These are phyloP conservation scores for Logfia minima DNA, from an alignment of 129 eudicot genomes.

Conservation along the genomic window DNA sequence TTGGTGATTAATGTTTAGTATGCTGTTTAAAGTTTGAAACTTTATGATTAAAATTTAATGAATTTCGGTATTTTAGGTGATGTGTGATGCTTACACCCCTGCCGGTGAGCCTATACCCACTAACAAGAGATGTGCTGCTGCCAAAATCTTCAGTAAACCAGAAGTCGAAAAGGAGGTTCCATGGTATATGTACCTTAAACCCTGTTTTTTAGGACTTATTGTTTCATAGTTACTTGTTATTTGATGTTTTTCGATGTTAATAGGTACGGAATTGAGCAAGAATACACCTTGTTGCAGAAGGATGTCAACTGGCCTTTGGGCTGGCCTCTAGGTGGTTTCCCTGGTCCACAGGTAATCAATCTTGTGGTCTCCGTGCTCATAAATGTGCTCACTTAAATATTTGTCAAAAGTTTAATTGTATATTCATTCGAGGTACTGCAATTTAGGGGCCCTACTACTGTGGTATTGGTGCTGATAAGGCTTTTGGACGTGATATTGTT, in stretches of 20 bases:
- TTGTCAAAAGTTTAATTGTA: background rate
- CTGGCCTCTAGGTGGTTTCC: slow-evolving; percentile 85
- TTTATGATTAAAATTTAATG: background rate
- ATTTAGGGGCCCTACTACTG: slow-evolving; percentile 90
- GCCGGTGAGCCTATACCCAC: slow-evolving; percentile 96
- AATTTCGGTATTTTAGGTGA: slow-evolving; percentile 48
- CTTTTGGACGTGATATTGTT: slow-evolving; percentile 85
- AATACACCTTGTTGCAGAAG: slow-evolving; percentile 74
- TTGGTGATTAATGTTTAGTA: background rate
- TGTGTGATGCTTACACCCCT: slow-evolving; percentile 94
- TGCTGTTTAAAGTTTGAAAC: background rate
- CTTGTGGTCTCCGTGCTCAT: background rate
- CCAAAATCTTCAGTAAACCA: slow-evolving; percentile 70
- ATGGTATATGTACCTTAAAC: slow-evolving; percentile 46
- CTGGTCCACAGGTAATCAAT: slow-evolving; percentile 75
- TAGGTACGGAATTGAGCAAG: slow-evolving; percentile 95
- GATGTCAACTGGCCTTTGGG: slow-evolving; percentile 82
- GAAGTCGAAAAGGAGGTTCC: slow-evolving; percentile 79
- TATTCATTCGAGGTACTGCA: background rate
- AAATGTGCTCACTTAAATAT: background rate
- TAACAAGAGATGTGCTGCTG: slow-evolving; percentile 73
- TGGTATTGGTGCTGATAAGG: slow-evolving; percentile 86
- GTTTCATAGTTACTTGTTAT: background rate
- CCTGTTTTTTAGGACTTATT: background rate
- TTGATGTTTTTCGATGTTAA: slow-evolving; percentile 4